These are phyloP conservation scores for Zanthoxylum bungeanum DNA, from an alignment of 345 rosid genomes.

Conservation along the genomic window DNA sequence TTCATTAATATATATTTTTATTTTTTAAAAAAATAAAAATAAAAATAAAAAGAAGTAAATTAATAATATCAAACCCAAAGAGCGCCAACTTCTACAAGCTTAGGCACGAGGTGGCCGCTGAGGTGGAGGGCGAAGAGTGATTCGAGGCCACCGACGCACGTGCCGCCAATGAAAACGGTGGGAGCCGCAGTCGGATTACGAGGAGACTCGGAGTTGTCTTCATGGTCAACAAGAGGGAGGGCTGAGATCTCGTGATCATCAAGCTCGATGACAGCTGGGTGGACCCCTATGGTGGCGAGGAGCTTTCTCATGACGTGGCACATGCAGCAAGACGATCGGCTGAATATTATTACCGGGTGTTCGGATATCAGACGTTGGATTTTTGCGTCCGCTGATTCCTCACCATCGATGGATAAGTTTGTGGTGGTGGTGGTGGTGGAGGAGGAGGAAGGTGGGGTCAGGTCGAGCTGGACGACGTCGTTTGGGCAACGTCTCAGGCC, in stretches of 20 bases:
- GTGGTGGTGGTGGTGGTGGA: too few relatives aligned
- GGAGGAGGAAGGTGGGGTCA: constrained; percentile 31
- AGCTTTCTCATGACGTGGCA: constrained; percentile 92
- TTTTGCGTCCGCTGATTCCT: constrained; percentile 61
- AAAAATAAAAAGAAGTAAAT: neutral
- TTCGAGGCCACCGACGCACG: constrained; percentile 79
- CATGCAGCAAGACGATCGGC: too few relatives aligned
- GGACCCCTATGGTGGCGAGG: constrained; percentile 70
- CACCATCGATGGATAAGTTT: constrained; percentile 68
- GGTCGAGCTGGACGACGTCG: constrained; percentile 49
- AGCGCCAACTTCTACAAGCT: constrained; percentile 85
- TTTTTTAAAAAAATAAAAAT: neutral
- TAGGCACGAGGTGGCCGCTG: too few relatives aligned
- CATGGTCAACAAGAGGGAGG: constrained; percentile 33
- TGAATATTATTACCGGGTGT: too few relatives aligned
- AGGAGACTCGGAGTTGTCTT: constrained; percentile 15
- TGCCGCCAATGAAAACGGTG: constrained; percentile 75
- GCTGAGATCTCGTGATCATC: too few relatives aligned
- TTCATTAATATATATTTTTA: too few relatives aligned
- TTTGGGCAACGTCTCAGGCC: constrained; percentile 52
- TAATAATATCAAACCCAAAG: constrained; percentile 53
- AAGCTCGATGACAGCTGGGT: constrained; percentile 87
- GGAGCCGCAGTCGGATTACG: constrained; percentile 41
- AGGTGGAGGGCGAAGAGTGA: constrained; percentile 89
- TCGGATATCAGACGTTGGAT: constrained; percentile 90